These are phyloP conservation scores for Fusarium pilosicola DNA, from an alignment of 2,329 filamentous ascomycete genomes.

Conservation along the genomic window DNA sequence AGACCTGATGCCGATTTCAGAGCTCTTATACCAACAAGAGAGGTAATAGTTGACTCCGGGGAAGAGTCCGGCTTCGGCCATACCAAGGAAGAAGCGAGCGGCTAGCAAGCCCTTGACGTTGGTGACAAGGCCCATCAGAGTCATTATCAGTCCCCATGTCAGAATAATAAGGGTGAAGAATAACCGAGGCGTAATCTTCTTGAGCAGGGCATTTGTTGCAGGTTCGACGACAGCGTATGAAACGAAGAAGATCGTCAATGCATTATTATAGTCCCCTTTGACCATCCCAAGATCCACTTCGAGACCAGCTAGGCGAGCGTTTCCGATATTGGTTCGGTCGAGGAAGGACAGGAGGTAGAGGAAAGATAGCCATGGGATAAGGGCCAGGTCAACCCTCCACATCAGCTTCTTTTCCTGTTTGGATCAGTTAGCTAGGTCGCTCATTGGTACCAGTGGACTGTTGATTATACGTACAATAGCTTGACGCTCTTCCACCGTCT, in stretches of 20 bases:
- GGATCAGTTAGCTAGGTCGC: accelerated
- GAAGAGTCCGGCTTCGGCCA: background rate
- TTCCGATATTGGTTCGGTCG: background rate
- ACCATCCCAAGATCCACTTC: background rate
- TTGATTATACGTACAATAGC: background rate
- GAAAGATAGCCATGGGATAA: background rate
- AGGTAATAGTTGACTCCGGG: background rate
- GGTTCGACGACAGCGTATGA: background rate
- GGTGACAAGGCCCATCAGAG: background rate
- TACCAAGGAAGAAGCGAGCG: background rate
- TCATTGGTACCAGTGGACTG: accelerated
- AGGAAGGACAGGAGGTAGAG: background rate
- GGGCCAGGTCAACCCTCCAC: background rate
- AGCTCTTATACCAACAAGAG: background rate
- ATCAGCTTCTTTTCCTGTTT: background rate
- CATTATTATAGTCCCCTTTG: background rate
- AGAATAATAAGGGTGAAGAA: background rate
- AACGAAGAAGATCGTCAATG: background rate
- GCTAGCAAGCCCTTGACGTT: background rate
- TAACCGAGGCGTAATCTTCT: background rate
- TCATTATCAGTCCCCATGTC: background rate
- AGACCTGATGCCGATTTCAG: background rate
- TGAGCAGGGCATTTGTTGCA: background rate
- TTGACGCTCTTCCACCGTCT: background rate
- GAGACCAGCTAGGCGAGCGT: background rate